phyloP scores from a whole-genome alignment of 495 filamentous ascomycete genomes.

The Penicillium coffeae region DNA sequence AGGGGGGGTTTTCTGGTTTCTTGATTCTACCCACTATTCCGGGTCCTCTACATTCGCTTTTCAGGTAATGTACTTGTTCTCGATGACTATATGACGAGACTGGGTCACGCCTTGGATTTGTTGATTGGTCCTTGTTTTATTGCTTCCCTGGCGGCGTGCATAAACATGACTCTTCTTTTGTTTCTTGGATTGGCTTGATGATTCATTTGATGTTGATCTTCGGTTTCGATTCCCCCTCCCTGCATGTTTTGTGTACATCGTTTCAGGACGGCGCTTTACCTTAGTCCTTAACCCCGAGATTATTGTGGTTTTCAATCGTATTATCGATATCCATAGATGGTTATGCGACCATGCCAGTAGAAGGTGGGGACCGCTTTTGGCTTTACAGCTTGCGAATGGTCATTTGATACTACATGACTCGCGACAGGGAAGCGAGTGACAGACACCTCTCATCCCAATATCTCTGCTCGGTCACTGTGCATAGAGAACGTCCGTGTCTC shows the following conservation, averaged over 20 bases:
- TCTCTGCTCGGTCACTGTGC: not conserved
- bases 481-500: not conserved
- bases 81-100: conserved; percentile 19
- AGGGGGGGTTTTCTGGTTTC: conserved; percentile 1
- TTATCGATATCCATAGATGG: not conserved
- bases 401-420: too few species aligned
- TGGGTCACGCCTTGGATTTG: conserved; percentile 11
- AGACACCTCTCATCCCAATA: not conserved
- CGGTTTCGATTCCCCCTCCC: conserved; percentile 29
- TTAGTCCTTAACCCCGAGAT: conserved; percentile 12
- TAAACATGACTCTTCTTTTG: conserved; percentile 14
- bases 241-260: conserved; percentile 27
- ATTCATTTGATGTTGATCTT: conserved; percentile 10
- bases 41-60: conserved; percentile 2
- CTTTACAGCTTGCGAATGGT: too few species aligned
- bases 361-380: too few species aligned
- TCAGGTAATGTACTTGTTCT: conserved; percentile 1
- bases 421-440: too few species aligned
- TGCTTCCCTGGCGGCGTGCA: conserved; percentile 9
- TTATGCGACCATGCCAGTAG: too few species aligned
- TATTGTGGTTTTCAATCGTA: conserved; percentile 11
- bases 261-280: conserved; percentile 10
- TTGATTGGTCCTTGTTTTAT: not conserved
- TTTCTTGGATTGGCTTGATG: conserved; percentile 12
- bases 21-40: not conserved